These are phyloP conservation scores for Eutrema salsugineum DNA, from an alignment of 441 rosid species.

Conservation along the genomic window DNA sequence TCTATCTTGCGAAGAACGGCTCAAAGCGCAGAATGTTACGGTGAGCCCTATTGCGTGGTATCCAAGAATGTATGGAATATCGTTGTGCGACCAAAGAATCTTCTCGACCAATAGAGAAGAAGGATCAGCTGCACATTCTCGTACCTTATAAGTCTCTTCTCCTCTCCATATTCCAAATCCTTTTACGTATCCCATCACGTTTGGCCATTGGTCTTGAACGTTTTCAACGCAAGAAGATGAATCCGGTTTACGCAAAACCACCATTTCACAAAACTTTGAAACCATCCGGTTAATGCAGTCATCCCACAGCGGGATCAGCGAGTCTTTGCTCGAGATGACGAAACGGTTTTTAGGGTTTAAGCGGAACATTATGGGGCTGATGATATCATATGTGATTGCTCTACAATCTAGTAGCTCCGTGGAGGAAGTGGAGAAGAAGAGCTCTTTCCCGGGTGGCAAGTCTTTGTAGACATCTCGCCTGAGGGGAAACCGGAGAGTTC, in stretches of 20 bases:
- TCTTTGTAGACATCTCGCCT: slow-evolving; percentile 77
- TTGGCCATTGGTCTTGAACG: slow-evolving; percentile 87
- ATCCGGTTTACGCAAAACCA: slow-evolving; percentile 54
- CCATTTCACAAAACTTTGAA: slow-evolving; percentile 74
- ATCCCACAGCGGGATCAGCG: slow-evolving; percentile 86
- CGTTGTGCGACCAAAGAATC: slow-evolving; percentile 78
- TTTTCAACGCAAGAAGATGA: slow-evolving; percentile 10
- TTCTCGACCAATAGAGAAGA: slow-evolving; percentile 64
- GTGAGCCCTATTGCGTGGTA: slow-evolving; percentile 71
- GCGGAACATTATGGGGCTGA: slow-evolving; percentile 56
- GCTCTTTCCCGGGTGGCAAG: slow-evolving; percentile 80
- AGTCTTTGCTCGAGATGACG: slow-evolving; percentile 65
- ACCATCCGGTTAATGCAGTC: slow-evolving; percentile 77
- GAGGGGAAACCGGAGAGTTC: slow-evolving; percentile 72
- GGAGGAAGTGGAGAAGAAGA: slow-evolving; percentile 63
- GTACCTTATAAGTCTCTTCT: slow-evolving; percentile 62
- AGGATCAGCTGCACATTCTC: slow-evolving; percentile 63
- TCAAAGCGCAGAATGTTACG: slow-evolving; percentile 77
- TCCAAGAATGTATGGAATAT: slow-evolving; percentile 82
- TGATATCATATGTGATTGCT: slow-evolving; percentile 54
- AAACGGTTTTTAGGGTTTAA: slow-evolving; percentile 41
- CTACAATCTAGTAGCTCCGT: slow-evolving; percentile 69
- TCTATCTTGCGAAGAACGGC: slow-evolving; percentile 56
- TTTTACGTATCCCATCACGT: slow-evolving; percentile 69
- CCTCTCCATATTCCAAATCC: slow-evolving; percentile 92